Base-by-base conservation (phyloP, 441 rosid genomes). In the Syzygium malaccense region DNA sequence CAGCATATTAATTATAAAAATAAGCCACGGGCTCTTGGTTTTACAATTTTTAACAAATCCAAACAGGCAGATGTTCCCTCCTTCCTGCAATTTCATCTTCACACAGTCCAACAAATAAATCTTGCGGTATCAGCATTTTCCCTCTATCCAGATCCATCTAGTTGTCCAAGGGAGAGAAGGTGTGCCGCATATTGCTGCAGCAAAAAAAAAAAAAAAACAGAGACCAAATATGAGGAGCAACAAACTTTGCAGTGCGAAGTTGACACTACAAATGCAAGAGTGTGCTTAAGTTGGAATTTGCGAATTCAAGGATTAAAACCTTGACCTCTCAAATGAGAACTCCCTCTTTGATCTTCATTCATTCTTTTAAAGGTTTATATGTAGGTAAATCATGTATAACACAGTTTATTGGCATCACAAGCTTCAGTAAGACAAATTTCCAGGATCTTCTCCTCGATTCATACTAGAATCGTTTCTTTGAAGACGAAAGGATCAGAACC, bases 181-280 rank as follows among this genome's bases (percentile, higher is more conserved):
- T 97, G 97, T 48, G 98, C 98, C 98, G 94, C 93, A 93, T 95
- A 96, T 93, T 95, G 96, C 99, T 96, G 98, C 95, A 92, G 80
- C 88, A 7, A 45, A 45, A 45, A 45, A 7, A 45, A 45, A 15
- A 89, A n/a, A 88, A 87, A 91, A 26, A 58, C 60, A 71, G 20
- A 85, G 17, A 85, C 75, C 86, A 55, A 48, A 45, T 56, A 86
- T 26, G 85, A 85, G 54, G 60, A 62, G 68, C 68, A 88, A 10
- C 33, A 33, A 86, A 55, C 25, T 33, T 32, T n/a, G 49, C 78
- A 30, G 18, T n/a, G 19, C 9, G 19, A 54, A 32, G n/a, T 12
- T 2, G 48, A 26, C 33, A 45, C 51, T 49, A 56, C 51, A 56
- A 28, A 64, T 68, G 79, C 80, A 71, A 37, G 80, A 68, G 80